A percentile compares a stretch with the other conserved stretches of the same genome.
These are phyloP conservation scores for Brassica napus DNA, from an alignment of 345 rosid species.

Conservation along the genomic window Da-Ae NC_063446.1:3766501-3767000, in stretches of 20 bases:
- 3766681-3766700: background rate
- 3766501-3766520: background rate
- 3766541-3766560: constrained; percentile 18
- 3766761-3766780: background rate
- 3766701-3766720: background rate
- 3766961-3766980: background rate
- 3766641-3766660: background rate
- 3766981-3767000: background rate
- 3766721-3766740: constrained; percentile 23
- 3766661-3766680: background rate
- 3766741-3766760: constrained; percentile 29
- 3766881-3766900: background rate
- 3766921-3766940: background rate
- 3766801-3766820: background rate
- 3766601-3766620: constrained; percentile 8
- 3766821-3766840: constrained; percentile 17
- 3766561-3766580: constrained; percentile 24
- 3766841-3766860: constrained; percentile 35
- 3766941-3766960: constrained; percentile 4
- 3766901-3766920: background rate
- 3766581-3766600: constrained; percentile 13
- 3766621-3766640: constrained; percentile 27
- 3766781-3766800: background rate
- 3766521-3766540: constrained; percentile 16
- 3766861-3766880: background rate